phyloP scores from a whole-genome alignment of 1,284 basidiomycete genomes.

The Mycosarcoma mackinlayi region DNA sequence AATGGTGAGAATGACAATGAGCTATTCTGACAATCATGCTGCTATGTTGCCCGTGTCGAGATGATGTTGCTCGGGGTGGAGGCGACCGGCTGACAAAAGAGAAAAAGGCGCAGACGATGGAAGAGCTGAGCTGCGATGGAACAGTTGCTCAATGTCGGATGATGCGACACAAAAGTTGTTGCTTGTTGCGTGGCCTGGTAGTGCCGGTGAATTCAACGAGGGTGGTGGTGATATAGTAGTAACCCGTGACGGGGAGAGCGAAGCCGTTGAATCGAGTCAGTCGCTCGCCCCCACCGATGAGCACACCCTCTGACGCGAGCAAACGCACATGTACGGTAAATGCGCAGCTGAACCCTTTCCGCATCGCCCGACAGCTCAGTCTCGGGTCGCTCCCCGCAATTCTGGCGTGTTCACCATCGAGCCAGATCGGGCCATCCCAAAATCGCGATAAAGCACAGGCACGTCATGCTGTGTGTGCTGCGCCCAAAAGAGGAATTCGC shows the following conservation, averaged over 20 bases:
- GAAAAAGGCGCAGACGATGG: not conserved
- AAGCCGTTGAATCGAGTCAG: slow-evolving; percentile 7
- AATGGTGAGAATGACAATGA: not conserved
- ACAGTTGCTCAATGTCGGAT: too few species aligned
- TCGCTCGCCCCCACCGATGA: not conserved
- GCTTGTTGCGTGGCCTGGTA: too few species aligned
- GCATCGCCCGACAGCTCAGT: slow-evolving; percentile 5
- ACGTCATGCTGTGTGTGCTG: too few species aligned
- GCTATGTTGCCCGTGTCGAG: slow-evolving; percentile 2
- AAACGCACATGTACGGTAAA: not conserved
- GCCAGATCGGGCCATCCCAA: not conserved
- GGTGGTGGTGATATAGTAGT: too few species aligned
- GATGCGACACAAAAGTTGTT: too few species aligned
- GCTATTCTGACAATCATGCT: slow-evolving; percentile 40
- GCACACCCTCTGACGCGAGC: not conserved
- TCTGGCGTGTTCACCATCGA: not conserved
- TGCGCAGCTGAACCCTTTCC: slow-evolving; percentile 12
- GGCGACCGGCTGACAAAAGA: not conserved
- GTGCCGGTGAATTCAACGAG: too few species aligned
- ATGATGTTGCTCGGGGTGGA: not conserved
- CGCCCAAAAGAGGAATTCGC: not conserved
- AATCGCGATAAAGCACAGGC: not conserved
- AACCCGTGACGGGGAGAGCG: too few species aligned
- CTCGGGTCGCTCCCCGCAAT: not conserved
- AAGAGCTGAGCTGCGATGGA: too few species aligned